Evolutionary conservation across 495 filamentous ascomycete species (phyloP).

Genomic region (Xylaria intraflava): DNA sequence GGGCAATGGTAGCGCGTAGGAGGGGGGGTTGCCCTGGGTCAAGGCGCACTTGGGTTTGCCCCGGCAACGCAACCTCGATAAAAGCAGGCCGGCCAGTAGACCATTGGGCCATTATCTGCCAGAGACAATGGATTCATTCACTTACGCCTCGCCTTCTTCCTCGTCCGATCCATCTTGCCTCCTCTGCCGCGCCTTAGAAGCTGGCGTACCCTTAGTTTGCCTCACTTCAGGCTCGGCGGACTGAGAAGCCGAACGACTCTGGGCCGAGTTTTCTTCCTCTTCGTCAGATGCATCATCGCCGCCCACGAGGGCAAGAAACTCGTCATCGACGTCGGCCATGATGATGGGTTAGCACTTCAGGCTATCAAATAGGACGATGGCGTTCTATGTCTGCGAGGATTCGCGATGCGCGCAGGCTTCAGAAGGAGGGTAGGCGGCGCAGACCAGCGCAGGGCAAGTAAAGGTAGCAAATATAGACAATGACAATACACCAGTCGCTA

Average conservation of each 20-base stretch:
- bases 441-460: neutral
- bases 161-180: constrained; percentile 60
- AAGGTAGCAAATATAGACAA: too few relatives aligned
- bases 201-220: constrained; percentile 41
- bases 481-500: too few relatives aligned
- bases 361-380: neutral
- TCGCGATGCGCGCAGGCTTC: neutral
- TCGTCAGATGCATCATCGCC: constrained; percentile 48
- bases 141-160: constrained; percentile 83
- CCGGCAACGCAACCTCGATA: neutral
- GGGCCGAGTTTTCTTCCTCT: constrained; percentile 35
- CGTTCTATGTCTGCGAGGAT: neutral
- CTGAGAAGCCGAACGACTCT: constrained; percentile 32
- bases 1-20: too few relatives aligned
- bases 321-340: constrained; percentile 77
- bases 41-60: too few relatives aligned
- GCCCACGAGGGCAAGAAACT: constrained; percentile 81
- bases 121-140: constrained; percentile 19
- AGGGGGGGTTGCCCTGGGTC: too few relatives aligned
- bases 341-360: neutral
- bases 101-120: too few relatives aligned
- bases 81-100: neutral
- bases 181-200: constrained; percentile 30
- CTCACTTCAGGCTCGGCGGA: constrained; percentile 27
- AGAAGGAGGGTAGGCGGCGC: neutral